Evolutionary conservation across 1,284 basidiomycete genomes (phyloP), one percentile per base, ranked within the genome.

Genomic region (Binderoboletus segoi): DNA sequence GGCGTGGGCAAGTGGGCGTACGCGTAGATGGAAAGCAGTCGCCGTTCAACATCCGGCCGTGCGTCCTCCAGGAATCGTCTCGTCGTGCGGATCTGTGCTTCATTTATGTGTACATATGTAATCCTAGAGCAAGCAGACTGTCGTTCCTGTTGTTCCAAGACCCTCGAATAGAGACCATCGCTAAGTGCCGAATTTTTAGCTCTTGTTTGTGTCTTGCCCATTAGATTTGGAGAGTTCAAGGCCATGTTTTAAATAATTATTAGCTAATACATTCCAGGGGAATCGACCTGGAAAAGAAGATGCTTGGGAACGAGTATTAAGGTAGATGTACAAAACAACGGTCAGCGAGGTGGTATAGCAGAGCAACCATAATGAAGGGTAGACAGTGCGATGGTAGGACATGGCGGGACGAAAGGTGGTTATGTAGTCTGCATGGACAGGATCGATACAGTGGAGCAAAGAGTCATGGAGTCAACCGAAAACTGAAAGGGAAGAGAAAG

Each of bases 1-100:
- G 69, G 67, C 41, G 69, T 82, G 41, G 87, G 86, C 33, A 72
- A 77, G 54, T 91, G 89, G 89, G 68, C 83, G 61, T 89, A 83
- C 68, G 85, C 86, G 21, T 89, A 51, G 57, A 33, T 20, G 16
- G 18, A 15, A 2, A n/a, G 6, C 18, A 8, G 16, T 26, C 15
- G 44, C 45, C 37, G 48, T 55, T 49, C 56, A 41, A 56, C 48
- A 41, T 56, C 44, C 41, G 42, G 54, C 45, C 48, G 24, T 20
- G 48, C 48, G 11, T 32, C 48, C 38, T 51, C 30, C 23, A 41
- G 18, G 38, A 20, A 10, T 30, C 42, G 20, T 15, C 30, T 38
- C n/a, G 33, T 28, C 1, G 52, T 3, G 24, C 44, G 21, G 18
- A 58, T 66, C 18, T 58, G n/a, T 66, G 46, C 48, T 46, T 51